A percentile compares a stretch with the other conserved stretches of the same genome.
Conservation (phyloP, 208 protist species). For the Trypanosoma scelopori region DNA sequence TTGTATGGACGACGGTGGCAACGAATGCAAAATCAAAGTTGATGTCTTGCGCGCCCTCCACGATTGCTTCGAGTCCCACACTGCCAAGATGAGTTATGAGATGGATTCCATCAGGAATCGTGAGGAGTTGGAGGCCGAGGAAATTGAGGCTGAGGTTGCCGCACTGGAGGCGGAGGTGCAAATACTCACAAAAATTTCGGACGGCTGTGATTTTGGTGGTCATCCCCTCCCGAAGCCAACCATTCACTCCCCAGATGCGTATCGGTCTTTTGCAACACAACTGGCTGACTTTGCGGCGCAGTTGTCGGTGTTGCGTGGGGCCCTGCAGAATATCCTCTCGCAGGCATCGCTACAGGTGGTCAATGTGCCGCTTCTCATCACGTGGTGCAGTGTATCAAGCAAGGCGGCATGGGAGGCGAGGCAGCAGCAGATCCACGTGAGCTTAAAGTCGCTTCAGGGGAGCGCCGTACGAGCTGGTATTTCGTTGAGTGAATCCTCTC, state of each 20-base stretch:
- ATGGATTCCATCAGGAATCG: constrained; percentile 20
- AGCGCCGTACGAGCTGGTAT: constrained; percentile 3
- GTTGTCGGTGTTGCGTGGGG: constrained; percentile 38
- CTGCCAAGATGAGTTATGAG: constrained; percentile 1
- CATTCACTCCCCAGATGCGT: constrained; percentile 8
- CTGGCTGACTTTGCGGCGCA: constrained; percentile 56
- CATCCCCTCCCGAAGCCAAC: neutral
- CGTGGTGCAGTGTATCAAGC: constrained; percentile 33
- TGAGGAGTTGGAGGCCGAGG: constrained; percentile 37
- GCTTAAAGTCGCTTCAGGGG: constrained; percentile 4
- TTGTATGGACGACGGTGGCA: neutral
- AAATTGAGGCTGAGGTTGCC: constrained; percentile 22
- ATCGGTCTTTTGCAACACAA: constrained; percentile 34
- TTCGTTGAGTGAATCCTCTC: neutral
- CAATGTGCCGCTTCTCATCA: neutral
- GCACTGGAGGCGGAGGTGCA: constrained; percentile 19
- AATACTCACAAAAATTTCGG: constrained; percentile 1
- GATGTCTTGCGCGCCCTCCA: constrained; percentile 26
- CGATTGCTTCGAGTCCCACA: constrained; percentile 19
- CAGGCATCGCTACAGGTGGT: constrained; percentile 4
- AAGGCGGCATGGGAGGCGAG: constrained; percentile 37
- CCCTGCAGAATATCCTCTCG: constrained; percentile 47
- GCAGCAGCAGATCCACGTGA: constrained; percentile 25
- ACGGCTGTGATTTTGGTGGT: constrained; percentile 1
- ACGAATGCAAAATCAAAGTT: constrained; percentile 3